A percentile compares a stretch with the other conserved stretches of the same genome.
phyloP scores from a whole-genome alignment of 2,329 filamentous ascomycete genomes.

The Paecilomyces variotii region DNA sequence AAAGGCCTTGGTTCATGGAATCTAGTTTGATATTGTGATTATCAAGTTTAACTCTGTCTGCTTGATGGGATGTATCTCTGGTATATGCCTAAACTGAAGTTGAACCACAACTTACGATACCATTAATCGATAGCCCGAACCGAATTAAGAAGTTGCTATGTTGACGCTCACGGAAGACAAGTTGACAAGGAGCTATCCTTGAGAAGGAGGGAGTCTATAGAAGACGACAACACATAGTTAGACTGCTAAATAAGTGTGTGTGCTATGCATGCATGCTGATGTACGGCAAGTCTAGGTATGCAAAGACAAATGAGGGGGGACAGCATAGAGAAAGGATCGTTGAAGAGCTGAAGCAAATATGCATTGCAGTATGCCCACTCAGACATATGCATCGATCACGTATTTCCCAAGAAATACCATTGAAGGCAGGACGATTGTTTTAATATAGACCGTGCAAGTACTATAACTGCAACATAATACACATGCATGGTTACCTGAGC shows the following conservation, averaged over 20 bases:
- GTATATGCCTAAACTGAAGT: no score
- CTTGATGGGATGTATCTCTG: no score
- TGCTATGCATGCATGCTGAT: background rate
- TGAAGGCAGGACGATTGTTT: background rate
- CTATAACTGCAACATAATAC: background rate
- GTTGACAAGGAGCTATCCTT: background rate
- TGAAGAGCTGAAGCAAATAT: background rate
- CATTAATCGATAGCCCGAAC: background rate
- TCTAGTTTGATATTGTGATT: no score
- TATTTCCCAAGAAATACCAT: background rate
- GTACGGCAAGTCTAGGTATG: background rate
- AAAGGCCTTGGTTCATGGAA: no score
- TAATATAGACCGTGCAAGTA: background rate
- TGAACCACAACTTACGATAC: no score
- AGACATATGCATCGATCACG: background rate
- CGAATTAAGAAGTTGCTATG: background rate
- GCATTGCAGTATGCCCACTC: background rate
- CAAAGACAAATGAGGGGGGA: background rate
- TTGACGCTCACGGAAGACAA: background rate
- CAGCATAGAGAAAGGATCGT: background rate
- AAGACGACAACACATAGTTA: background rate
- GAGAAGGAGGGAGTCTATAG: background rate
- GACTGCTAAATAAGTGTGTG: background rate
- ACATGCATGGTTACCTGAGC: background rate
- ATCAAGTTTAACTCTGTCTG: no score